phyloP scores from a whole-genome alignment of 208 protist species.

The Chromosphaera perkinsii region DNA sequence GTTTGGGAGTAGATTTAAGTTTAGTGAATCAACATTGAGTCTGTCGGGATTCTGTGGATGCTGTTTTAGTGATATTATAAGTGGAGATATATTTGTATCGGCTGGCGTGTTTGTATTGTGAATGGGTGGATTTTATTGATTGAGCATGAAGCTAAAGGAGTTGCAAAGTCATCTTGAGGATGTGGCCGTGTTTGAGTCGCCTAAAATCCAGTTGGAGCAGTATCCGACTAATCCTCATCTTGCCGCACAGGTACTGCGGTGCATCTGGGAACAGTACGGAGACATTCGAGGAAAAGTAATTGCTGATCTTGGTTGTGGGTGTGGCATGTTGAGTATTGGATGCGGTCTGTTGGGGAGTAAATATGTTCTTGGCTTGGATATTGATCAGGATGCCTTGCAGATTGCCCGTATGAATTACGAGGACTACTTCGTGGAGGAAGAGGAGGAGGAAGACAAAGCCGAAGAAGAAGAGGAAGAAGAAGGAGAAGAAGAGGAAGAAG shows the following conservation, averaged over 20 bases:
- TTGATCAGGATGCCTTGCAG: slow-evolving; percentile 39
- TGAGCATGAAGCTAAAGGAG: slow-evolving; percentile 40
- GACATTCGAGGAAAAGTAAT: slow-evolving; percentile 43
- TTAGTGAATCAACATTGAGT: too few species aligned
- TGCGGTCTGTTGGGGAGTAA: slow-evolving; percentile 29
- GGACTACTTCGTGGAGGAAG: too few species aligned
- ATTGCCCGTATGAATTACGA: slow-evolving; percentile 34
- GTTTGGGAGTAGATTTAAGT: too few species aligned
- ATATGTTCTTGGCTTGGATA: slow-evolving; percentile 38
- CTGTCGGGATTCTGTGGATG: too few species aligned
- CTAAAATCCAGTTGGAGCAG: slow-evolving; percentile 45
- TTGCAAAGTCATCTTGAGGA: slow-evolving; percentile 35
- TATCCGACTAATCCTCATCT: slow-evolving; percentile 36
- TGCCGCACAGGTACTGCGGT: slow-evolving; percentile 13
- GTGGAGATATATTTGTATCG: too few species aligned
- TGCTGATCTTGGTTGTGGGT: slow-evolving; percentile 46
- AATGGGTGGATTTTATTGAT: too few species aligned
- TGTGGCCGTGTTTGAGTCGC: slow-evolving; percentile 26
- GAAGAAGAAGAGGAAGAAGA: too few species aligned
- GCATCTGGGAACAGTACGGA: slow-evolving; percentile 5
- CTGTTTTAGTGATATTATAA: too few species aligned
- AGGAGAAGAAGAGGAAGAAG: too few species aligned
- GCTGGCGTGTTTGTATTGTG: too few species aligned
- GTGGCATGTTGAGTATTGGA: slow-evolving; percentile 41
- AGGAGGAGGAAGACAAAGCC: slow-evolving; percentile 17